phyloP scores from a whole-genome alignment of 73 alveolate species.

The Paramecium octaurelia region DNA sequence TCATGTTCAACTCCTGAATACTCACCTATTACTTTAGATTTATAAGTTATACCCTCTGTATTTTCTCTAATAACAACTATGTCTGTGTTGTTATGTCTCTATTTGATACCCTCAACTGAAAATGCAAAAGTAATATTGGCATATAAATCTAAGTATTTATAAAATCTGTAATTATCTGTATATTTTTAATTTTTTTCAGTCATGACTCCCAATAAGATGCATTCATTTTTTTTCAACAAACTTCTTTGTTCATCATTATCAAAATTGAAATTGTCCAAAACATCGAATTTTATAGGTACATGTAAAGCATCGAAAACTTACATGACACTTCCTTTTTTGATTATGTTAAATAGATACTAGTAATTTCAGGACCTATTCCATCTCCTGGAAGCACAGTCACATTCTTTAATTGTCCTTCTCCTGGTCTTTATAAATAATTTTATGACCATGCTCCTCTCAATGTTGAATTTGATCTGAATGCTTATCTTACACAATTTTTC shows the following conservation, averaged over 20 bases:
- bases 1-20: conserved; percentile 80
- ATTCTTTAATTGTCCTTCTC: conserved; percentile 68
- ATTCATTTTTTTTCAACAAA: conserved; percentile 53
- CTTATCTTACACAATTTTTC: conserved; percentile 31
- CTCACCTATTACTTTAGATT: conserved; percentile 64
- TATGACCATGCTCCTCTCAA: conserved; percentile 56
- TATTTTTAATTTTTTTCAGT: conserved; percentile 64
- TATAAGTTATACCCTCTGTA: conserved; percentile 42
- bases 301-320: conserved; percentile 61
- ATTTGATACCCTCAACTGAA: conserved; percentile 69
- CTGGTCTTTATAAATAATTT: conserved; percentile 71
- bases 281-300: conserved; percentile 71
- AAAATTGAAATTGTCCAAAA: conserved; percentile 62
- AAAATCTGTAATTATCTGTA: conserved; percentile 62
- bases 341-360: conserved; percentile 32
- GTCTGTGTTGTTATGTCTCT: conserved; percentile 70
- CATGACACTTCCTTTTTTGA: conserved; percentile 52
- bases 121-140: conserved; percentile 75
- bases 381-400: conserved; percentile 74
- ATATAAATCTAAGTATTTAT: conserved; percentile 67
- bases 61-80: conserved; percentile 79
- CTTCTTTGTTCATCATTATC: conserved; percentile 61
- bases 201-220: conserved; percentile 73
- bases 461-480: not conserved
- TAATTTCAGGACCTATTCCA: conserved; percentile 77